Evolutionary conservation across 495 filamentous ascomycete species (phyloP), one percentile per base, ranked within the genome.

Genomic region (Neurospora pannonica): DNA sequence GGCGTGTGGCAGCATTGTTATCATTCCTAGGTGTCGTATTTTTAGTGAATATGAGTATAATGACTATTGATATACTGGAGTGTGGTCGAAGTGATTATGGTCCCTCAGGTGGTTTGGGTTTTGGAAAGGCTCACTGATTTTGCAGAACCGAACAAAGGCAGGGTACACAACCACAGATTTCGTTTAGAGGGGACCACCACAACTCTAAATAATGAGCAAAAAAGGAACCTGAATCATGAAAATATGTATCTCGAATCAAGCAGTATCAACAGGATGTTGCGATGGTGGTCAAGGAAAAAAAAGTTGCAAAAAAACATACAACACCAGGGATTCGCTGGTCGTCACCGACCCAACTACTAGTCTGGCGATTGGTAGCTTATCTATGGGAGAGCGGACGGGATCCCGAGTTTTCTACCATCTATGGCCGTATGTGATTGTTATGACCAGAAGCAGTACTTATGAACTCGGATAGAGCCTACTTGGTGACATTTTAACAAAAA

Each of bases 341-440:
- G 82, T 85, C 84, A 83, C 82, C 83, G 80, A 84, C 82, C 80
- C 81, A 81, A 85, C 81, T 85, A 84, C 83, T 84, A 60, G 48
- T 60, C 24, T 11, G 10, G 43, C 46, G 46, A 54, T 54, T 48
- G 9, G n/a, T 19, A n/a, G 79, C 75, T 80, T 80, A 75, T 78
- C 79, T 80, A 83, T 78, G 82, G 81, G 7, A 48, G 21, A 54
- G 21, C 46, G 46, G 46, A 54, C 46, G 46, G 46, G 46, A 54
- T 54, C 46, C 46, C 46, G 46, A 54, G 46, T 54, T 54, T 54
- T 54, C 46, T 54, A 54, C 46, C 46, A 54, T 54, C 46, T 28
- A 28, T 54, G 46, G 46, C 28, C 46, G 46, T 54, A 54, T 54
- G 21, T 54, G 34, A 34, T 34, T n/a, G n/a, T n/a, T n/a, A n/a